phyloP scores from a whole-genome alignment of 805 yeast genomes.

The Metschnikowia similis region DNA sequence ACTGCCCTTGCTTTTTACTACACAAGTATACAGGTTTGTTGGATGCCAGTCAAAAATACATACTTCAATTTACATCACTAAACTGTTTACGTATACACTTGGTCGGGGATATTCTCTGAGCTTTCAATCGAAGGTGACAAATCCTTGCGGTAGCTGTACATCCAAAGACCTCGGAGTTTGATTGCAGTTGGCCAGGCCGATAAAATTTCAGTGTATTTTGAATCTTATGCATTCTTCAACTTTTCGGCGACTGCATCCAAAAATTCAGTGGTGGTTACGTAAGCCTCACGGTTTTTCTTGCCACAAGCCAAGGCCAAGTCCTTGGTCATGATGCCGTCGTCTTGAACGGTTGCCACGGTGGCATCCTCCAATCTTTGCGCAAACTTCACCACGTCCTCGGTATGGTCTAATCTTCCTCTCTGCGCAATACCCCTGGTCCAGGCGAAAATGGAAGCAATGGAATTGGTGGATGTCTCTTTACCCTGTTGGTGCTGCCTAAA shows the following conservation, averaged over 20 bases:
- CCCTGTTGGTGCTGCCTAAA: constrained; percentile 95
- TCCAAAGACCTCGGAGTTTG: not conserved
- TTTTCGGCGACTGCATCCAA: constrained; percentile 75
- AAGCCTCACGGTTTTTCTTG: constrained; percentile 72
- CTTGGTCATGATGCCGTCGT: constrained; percentile 90
- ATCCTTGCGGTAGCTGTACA: not conserved
- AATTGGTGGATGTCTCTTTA: constrained; percentile 94
- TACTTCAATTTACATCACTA: not conserved
- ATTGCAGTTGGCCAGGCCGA: not conserved
- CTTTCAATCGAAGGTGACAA: not conserved
- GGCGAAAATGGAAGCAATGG: constrained; percentile 95
- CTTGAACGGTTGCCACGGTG: constrained; percentile 77
- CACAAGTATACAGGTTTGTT: not conserved
- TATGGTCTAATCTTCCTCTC: constrained; percentile 84
- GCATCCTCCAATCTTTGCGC: constrained; percentile 79
- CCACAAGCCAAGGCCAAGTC: constrained; percentile 91
- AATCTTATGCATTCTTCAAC: constrained; percentile 30
- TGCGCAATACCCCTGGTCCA: constrained; percentile 94
- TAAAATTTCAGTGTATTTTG: not conserved
- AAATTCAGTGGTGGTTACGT: constrained; percentile 90
- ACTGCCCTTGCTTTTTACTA: not conserved
- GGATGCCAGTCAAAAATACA: not conserved
- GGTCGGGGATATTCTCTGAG: not conserved
- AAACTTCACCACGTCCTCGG: constrained; percentile 80
- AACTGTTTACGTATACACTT: not conserved